These are phyloP conservation scores for Saccharum officinarum DNA, from an alignment of 176 grass and related monocot genomes.

Conservation along the genomic window DNA sequence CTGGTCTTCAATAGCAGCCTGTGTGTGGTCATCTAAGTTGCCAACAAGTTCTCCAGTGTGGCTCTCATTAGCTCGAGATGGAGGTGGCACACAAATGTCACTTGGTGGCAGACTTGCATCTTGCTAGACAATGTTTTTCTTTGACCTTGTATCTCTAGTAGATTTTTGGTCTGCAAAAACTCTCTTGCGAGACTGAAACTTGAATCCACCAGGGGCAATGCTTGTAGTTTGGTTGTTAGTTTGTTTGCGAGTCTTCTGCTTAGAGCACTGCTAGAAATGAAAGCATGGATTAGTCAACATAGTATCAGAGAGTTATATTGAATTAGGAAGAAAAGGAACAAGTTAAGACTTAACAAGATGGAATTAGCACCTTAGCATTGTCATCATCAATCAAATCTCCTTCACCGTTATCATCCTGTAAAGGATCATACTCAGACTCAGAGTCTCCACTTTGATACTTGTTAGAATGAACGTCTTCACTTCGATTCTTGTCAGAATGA, in stretches of 20 bases:
- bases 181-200: background rate
- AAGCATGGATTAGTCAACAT: background rate
- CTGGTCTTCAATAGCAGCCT: background rate
- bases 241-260: background rate
- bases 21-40: no score
- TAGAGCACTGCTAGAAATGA: background rate
- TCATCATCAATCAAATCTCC: background rate
- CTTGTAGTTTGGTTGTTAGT: background rate
- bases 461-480: no score
- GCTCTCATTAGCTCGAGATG: background rate
- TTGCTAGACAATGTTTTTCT: background rate
- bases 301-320: background rate
- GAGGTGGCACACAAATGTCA: background rate
- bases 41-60: no score
- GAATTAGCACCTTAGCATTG: background rate
- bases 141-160: background rate
- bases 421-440: conserved; percentile 4
- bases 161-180: background rate
- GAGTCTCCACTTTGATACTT: no score
- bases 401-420: background rate
- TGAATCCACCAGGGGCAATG: background rate
- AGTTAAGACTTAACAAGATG: background rate
- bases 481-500: no score
- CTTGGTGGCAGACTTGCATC: background rate
- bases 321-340: background rate